Base-by-base conservation (phyloP, 2,329 filamentous ascomycete species). In the Fusarium camptoceras region DNA sequence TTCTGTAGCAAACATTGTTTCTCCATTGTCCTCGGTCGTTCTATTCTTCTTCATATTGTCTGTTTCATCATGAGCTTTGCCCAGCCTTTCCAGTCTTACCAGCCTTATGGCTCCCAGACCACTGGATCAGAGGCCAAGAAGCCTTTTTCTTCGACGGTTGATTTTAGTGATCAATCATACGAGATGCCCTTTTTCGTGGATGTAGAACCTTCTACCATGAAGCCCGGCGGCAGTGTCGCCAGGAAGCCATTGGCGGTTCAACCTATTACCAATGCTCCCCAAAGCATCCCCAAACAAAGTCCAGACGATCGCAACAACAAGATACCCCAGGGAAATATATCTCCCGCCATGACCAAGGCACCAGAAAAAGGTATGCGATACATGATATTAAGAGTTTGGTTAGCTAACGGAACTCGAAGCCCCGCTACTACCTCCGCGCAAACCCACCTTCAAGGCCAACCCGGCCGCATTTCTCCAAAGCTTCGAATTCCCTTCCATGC, bases 131-230 rank as follows among this genome's bases (percentile, higher is more conserved):
- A 27, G 15, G 8, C 49, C 1, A 31, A 24, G 5, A 34, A 66
- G 5, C n/a, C 49, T 18, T 43, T 49, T 5, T 65, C 39, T 12
- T 44, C 55, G 14, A 62, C 55, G 4, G 28, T 48, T 8, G 49
- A 66, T 14, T 66, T 56, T 12, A 51, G 56, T 7, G 49, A 49
- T 16, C 49, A 30, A 5, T 51, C 62, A 16, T 61, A 62, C 34
- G 25, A 56, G 8, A 49, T 59, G 18, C 43, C 62, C 6, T 56
- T 41, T 8, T 62, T 49, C 10, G 6, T 24, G 8, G 22, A 12
- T 10, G 1, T 20, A 10, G 15, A 34, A 11, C 12, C 6, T 6
- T 11, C 15, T 2, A 16, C 16, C 3, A 7, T 28, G 15, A 41
- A 42, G 3, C 20, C 6, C 9, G 27, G 11, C 14, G 22, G 11